Percentiles rank a stretch among this genome's conserved stretches.
Evolutionary conservation across 768 basidiomycete genomes (phyloP).

Genomic region (Suillus plorans): DNA sequence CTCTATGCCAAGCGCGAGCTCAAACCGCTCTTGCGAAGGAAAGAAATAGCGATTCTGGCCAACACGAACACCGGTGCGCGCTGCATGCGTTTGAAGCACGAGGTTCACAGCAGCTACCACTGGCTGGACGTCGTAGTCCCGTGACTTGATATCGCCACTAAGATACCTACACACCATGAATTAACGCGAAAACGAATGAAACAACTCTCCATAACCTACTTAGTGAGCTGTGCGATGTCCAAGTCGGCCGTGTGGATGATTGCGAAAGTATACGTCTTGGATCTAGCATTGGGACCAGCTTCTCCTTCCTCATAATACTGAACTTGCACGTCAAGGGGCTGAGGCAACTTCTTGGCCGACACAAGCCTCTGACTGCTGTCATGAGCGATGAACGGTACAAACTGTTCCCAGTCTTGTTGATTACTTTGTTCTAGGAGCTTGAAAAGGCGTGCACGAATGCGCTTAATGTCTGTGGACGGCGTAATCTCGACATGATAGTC

Average conservation of each 20-base stretch:
- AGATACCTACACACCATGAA: slow-evolving; percentile 35
- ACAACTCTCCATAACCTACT: slow-evolving; percentile 26
- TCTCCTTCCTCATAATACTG: slow-evolving; percentile 43
- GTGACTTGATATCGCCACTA: slow-evolving; percentile 35
- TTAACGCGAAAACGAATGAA: background rate
- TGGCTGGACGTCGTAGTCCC: slow-evolving; percentile 41
- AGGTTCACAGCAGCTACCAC: slow-evolving; percentile 48
- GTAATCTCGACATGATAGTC: slow-evolving; percentile 45
- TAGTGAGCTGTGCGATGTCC: slow-evolving; percentile 24
- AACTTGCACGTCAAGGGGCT: slow-evolving; percentile 30
- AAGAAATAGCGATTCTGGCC: slow-evolving; percentile 55
- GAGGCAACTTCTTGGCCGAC: slow-evolving; percentile 36
- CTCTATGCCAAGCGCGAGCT: slow-evolving; percentile 39
- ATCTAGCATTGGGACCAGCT: slow-evolving; percentile 23
- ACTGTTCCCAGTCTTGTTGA: slow-evolving; percentile 36
- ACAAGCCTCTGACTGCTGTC: slow-evolving; percentile 44
- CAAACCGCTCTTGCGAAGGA: slow-evolving; percentile 24
- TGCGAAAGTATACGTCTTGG: slow-evolving; percentile 39
- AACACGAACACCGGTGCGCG: slow-evolving; percentile 44
- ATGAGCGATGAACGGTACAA: slow-evolving; percentile 35
- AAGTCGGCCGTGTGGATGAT: slow-evolving; percentile 34
- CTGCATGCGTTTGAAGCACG: slow-evolving; percentile 44
- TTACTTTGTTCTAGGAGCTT: slow-evolving; percentile 39
- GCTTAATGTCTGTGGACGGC: slow-evolving; percentile 36
- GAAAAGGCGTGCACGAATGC: slow-evolving; percentile 42